phyloP scores from a whole-genome alignment of 805 yeast genomes.

The Candida chilensis region DNA sequence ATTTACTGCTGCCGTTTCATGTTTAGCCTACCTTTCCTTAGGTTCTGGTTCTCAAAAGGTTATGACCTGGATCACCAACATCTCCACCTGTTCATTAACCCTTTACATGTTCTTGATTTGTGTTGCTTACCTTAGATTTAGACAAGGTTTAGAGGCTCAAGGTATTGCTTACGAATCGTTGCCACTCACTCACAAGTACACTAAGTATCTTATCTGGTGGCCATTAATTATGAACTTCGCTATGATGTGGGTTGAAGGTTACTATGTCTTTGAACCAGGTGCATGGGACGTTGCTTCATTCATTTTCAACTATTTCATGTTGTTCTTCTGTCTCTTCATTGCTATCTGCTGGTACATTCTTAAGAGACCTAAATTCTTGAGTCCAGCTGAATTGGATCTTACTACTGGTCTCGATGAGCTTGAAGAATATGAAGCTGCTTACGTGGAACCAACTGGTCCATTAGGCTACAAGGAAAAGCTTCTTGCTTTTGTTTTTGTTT shows the following conservation, averaged over 20 bases:
- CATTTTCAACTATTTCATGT: conserved; percentile 28
- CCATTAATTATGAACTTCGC: conserved; percentile 4
- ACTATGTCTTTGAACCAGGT: conserved; percentile 23
- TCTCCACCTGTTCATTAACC: conserved; percentile 16
- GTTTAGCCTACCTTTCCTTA: conserved; percentile 18
- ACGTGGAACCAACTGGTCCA: too few species aligned
- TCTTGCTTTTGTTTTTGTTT: too few species aligned
- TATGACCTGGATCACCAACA: conserved; percentile 22
- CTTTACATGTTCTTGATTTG: conserved; percentile 15
- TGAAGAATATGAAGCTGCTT: too few species aligned
- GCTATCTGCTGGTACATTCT: conserved; percentile 21
- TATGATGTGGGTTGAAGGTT: conserved; percentile 26
- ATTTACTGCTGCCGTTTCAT: conserved; percentile 9
- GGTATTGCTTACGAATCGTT: conserved; percentile 5
- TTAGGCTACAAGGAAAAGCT: too few species aligned
- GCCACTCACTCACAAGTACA: conserved; percentile 3
- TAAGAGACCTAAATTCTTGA: conserved; percentile 22
- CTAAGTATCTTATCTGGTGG: too few species aligned
- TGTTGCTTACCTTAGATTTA: conserved; percentile 21
- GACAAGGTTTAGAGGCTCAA: conserved; percentile 15
- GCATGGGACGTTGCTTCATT: conserved; percentile 21
- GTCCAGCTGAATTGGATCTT: conserved; percentile 25
- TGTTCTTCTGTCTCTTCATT: conserved; percentile 18
- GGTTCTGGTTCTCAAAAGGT: conserved; percentile 13
- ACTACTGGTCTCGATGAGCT: too few species aligned